These are phyloP conservation scores for Yamadazyma triangularis DNA, from an alignment of 1,139 yeast species.

Conservation along the genomic window DNA sequence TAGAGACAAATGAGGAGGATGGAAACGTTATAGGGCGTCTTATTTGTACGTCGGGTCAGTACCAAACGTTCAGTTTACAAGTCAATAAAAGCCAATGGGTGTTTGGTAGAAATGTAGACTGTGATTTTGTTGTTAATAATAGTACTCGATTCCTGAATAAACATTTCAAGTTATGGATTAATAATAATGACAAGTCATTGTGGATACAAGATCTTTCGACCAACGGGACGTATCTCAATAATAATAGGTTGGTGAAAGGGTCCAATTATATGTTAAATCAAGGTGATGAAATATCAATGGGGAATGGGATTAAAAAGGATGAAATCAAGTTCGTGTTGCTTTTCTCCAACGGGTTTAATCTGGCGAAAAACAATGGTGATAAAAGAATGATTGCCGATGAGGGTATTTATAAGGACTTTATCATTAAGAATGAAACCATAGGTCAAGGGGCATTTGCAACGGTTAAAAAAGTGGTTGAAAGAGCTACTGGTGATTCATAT, in stretches of 20 bases:
- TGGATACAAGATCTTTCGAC: constrained; percentile 74
- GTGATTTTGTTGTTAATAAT: constrained; percentile 55
- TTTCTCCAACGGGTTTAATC: constrained; percentile 43
- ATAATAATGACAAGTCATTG: constrained; percentile 48
- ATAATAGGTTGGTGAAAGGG: constrained; percentile 67
- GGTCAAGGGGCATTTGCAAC: constrained; percentile 98
- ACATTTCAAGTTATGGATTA: constrained; percentile 71
- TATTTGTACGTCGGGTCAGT: constrained; percentile 67
- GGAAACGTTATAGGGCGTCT: constrained; percentile 38
- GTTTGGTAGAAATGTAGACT: constrained; percentile 72
- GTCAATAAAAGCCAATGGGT: constrained; percentile 54
- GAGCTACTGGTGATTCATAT: constrained; percentile 75
- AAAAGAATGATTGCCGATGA: constrained; percentile 26
- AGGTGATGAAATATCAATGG: constrained; percentile 90
- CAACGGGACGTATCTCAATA: constrained; percentile 87
- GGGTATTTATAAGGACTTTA: constrained; percentile 69
- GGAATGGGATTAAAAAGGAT: constrained; percentile 79
- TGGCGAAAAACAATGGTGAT: constrained; percentile 15
- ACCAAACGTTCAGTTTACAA: constrained; percentile 39
- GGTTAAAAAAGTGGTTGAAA: constrained; percentile 84
- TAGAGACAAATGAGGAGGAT: constrained; percentile 22
- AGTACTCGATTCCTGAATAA: constrained; percentile 71
- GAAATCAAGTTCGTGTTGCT: constrained; percentile 71
- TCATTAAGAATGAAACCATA: constrained; percentile 74
- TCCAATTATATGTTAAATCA: constrained; percentile 79